Percentiles rank a stretch among this genome's conserved stretches.
These are phyloP conservation scores for Gossypium aridum DNA, from an alignment of 441 rosid genomes.

Conservation along the genomic window DNA sequence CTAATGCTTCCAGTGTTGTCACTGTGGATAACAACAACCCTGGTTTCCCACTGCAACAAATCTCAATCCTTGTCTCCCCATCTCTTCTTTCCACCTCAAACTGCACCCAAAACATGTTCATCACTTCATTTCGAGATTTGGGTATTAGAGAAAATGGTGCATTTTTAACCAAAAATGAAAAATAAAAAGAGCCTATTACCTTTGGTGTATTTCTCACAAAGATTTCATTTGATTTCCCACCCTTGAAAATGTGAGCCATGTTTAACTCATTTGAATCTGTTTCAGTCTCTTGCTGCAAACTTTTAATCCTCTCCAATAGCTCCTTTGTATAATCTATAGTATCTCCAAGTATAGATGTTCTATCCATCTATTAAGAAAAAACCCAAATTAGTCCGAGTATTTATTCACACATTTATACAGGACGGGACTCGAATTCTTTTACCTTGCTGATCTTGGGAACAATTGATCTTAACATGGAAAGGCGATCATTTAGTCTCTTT, in stretches of 20 bases:
- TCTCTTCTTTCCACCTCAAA: conserved; percentile 68
- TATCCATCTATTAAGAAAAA: conserved; percentile 49
- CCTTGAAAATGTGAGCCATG: conserved; percentile 41
- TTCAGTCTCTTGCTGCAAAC: conserved; percentile 48
- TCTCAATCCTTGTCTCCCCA: conserved; percentile 51
- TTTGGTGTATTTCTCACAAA: conserved; percentile 79
- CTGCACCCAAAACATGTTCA: conserved; percentile 29
- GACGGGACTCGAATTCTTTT: not conserved
- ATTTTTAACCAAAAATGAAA: not conserved
- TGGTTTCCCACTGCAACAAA: conserved; percentile 73
- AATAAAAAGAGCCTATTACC: conserved; percentile 30
- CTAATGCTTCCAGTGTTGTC: conserved; percentile 66
- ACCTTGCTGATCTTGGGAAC: conserved; percentile 88
- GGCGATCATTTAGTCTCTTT: conserved; percentile 66
- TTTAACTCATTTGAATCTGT: conserved; percentile 26
- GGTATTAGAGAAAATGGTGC: not conserved
- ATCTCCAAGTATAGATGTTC: conserved; percentile 72
- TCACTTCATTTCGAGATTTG: conserved; percentile 4
- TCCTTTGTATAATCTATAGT: conserved; percentile 74
- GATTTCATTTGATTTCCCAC: conserved; percentile 51
- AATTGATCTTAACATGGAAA: conserved; percentile 72
- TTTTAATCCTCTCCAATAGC: conserved; percentile 50
- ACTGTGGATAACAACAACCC: conserved; percentile 81
- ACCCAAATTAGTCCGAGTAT: not conserved
- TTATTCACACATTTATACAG: too few species aligned